phyloP scores from a whole-genome alignment of 108 stramenopile genomes.

The Tribonema minus region DNA sequence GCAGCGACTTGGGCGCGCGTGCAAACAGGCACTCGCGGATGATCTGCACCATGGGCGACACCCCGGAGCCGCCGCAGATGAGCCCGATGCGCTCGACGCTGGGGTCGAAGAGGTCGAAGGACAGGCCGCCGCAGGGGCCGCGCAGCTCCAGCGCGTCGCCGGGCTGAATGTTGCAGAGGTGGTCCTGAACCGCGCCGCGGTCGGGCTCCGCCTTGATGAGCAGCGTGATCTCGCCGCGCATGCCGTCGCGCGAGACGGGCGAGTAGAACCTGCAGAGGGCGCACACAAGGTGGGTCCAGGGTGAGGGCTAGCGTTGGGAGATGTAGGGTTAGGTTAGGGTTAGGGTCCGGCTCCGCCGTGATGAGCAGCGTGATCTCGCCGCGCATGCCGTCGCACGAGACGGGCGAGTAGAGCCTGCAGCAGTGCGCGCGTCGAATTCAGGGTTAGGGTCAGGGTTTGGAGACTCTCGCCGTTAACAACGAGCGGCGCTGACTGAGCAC shows the following conservation, averaged over 20 bases:
- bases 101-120: neutral
- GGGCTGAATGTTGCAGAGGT: neutral
- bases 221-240: neutral
- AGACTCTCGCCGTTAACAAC: no score
- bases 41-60: conserved; percentile 1
- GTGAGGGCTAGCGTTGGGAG: no score
- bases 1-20: neutral
- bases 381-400: neutral
- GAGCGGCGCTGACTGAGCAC: no score
- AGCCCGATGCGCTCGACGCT: neutral
- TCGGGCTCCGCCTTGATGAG: neutral
- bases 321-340: no score
- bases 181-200: neutral
- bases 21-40: neutral
- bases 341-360: neutral
- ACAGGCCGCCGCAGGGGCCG: neutral
- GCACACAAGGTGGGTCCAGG: no score
- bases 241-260: neutral
- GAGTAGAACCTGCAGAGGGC: conserved; percentile 3
- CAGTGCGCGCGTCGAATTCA: no score
- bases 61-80: neutral
- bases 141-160: neutral
- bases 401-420: neutral
- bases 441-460: no score
- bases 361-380: neutral